Conservation (phyloP, 2,329 filamentous ascomycete species). For the Cryphonectria radicalis region DNA sequence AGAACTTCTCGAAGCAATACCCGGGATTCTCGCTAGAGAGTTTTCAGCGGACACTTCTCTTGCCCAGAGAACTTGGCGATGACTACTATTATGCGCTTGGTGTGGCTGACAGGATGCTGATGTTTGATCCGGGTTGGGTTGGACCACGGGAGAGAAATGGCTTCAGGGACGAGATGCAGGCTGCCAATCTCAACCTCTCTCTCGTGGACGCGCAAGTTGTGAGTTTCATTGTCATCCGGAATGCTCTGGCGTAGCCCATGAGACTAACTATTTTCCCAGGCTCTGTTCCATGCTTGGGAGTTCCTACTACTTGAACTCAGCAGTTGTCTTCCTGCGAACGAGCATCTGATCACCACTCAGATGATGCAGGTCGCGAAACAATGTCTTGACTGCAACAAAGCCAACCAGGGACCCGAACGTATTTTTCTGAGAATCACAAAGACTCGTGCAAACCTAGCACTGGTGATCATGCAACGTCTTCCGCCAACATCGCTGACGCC, state of each 20-base stretch:
- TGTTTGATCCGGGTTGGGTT: constrained; percentile 78
- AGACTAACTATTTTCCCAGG: constrained; percentile 47
- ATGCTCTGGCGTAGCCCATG: not conserved
- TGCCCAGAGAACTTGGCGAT: constrained; percentile 67
- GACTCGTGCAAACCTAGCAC: constrained; percentile 76
- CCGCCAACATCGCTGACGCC: constrained; percentile 60
- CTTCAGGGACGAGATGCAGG: constrained; percentile 80
- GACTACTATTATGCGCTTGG: constrained; percentile 85
- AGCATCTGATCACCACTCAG: constrained; percentile 63
- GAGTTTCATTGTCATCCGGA: constrained; percentile 41
- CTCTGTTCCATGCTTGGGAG: constrained; percentile 88
- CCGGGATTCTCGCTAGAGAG: constrained; percentile 72
- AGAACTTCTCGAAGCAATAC: constrained; percentile 83
- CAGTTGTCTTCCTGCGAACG: constrained; percentile 57
- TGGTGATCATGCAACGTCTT: constrained; percentile 81
- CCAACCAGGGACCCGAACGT: constrained; percentile 71
- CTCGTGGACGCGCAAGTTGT: constrained; percentile 90
- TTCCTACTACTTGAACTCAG: constrained; percentile 84
- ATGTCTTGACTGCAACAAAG: constrained; percentile 78
- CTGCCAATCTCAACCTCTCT: constrained; percentile 88
- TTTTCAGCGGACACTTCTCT: constrained; percentile 77
- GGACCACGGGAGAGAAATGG: constrained; percentile 67
- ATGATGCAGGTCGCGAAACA: constrained; percentile 76
- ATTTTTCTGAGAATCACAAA: constrained; percentile 82
- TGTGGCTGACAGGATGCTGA: constrained; percentile 75